Evolutionary conservation across 345 rosid species (phyloP), one percentile per base, ranked within the genome.

Genomic region (Citrus maxima): DNA sequence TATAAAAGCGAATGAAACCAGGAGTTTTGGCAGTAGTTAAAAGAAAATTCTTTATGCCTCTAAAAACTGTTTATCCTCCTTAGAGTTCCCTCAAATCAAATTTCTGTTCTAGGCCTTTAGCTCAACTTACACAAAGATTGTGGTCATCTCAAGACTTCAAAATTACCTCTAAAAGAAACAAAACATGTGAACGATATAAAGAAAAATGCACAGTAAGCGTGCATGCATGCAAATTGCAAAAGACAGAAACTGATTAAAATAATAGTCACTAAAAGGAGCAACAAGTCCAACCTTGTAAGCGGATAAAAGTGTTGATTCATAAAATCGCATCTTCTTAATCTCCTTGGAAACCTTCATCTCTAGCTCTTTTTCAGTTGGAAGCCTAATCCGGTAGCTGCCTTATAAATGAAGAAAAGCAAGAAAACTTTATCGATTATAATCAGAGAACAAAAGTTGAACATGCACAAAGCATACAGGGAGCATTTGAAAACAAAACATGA

Each of bases 281-380:
- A 55, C 59, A 70, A 77, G 32, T 63, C 66, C 72, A 78, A 96
- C 99, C 98, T 96, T 94, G 89, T 96, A 96, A 13, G 84, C 82
- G 51, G 90, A 88, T 78, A 96, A 76, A 76, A 96, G 90, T 37
- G 93, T 90, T 34, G 98, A 93, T 83, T 96, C 98, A 85, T 90
- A 91, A 79, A 81, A 89, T 69, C 98, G 89, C 83, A 88, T 91
- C 89, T 93, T 96, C 84, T 92, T 93, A 74, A 94, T 94, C 69
- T 92, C 99, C 88, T 93, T 93, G 75, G 99, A 96, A 80, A 96
- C 88, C 85, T 94, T 96, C 98, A 94, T 94, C 90, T 96, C 98
- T 19, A 90, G 88, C 91, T 94, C 98, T 86, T 93, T 96, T 40
- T 94, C 99, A 76, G 97, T 94, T 54, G 99, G 97, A 89, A 93